Base-by-base conservation (phyloP, 352 stramenopile species). In the Pythium coloratum region DNA sequence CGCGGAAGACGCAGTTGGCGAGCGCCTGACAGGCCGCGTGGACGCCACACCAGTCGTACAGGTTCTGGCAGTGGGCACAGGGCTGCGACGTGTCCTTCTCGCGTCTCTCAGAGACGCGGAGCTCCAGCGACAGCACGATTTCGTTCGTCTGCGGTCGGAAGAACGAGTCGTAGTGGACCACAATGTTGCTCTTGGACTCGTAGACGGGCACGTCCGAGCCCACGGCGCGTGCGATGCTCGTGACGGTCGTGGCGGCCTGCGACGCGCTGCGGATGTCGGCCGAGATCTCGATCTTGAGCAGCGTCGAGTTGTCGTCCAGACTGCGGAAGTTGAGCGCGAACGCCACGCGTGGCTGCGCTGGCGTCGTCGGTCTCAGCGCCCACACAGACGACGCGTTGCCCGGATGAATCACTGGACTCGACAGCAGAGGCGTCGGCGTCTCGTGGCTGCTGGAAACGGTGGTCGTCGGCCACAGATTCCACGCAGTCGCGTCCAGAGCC, bases 51-150 rank as follows among this genome's bases (percentile, higher is more conserved):
- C 71, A 84, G 30, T 87, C 78, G 50, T 71, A 80, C 30, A 86
- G 66, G 51, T 82, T 77, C 55, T 79, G 73, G 50, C 81, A 89
- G 64, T 87, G 78, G 10, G 77, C 75, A 44, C 80, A 89, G 0
- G 76, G 72, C 67, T 80, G 67, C 13, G 75, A 75, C 38, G 60
- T 76, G 58, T 82, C 76, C 49, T 84, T 86, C 7, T 73, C 55
- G 36, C 71, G 76, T 49, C 76, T 70, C 20, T 68, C 53, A 34
- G 75, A 76, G 10, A 58, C 42, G 1, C 72, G 62, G 60, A 89
- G 72, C 49, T 80, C 64, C 10, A 89, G 69, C 9, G 76, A 72
- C 13, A 87, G 69, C 46, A 80, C 54, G 55, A 89, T 36, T 47
- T 84, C 76, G 34, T 72, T 75, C 59, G 44, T 51, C 6, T 8